Percentiles rank a stretch among this genome's conserved stretches.
Evolutionary conservation across 805 yeast species (phyloP).

Genomic region (Kodamaea kaohsiungensis): DNA sequence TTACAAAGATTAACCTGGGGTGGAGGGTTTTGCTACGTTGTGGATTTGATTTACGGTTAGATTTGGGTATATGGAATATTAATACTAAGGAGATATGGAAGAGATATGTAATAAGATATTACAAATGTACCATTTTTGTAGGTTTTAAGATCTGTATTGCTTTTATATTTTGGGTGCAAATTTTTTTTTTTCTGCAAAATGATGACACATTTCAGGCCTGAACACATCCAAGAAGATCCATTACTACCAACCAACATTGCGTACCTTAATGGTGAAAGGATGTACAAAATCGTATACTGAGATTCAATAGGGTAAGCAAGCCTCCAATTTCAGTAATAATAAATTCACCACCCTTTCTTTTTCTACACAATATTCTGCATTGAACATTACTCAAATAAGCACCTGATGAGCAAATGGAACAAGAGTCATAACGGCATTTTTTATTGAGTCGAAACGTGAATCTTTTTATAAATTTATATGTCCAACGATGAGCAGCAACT

Average conservation of each 20-base stretch:
- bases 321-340: neutral
- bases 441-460: neutral
- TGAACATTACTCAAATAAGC: neutral
- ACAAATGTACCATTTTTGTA: too few relatives aligned
- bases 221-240: neutral
- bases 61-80: neutral
- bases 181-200: neutral
- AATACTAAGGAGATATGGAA: neutral
- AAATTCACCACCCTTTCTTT: neutral
- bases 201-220: neutral
- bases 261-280: neutral
- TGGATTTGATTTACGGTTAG: slow-evolving; percentile 52
- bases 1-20: slow-evolving; percentile 59
- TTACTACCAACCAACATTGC: neutral
- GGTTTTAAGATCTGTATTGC: too few relatives aligned
- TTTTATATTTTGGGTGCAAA: neutral
- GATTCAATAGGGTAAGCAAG: neutral
- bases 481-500: neutral
- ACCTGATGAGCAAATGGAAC: neutral
- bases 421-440: neutral
- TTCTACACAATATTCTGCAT: neutral
- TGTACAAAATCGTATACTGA: neutral
- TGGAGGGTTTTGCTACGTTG: slow-evolving; percentile 57
- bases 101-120: too few relatives aligned
- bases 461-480: neutral